Base-by-base conservation (phyloP, 768 basidiomycete species). In the Hericium coralloides region DNA sequence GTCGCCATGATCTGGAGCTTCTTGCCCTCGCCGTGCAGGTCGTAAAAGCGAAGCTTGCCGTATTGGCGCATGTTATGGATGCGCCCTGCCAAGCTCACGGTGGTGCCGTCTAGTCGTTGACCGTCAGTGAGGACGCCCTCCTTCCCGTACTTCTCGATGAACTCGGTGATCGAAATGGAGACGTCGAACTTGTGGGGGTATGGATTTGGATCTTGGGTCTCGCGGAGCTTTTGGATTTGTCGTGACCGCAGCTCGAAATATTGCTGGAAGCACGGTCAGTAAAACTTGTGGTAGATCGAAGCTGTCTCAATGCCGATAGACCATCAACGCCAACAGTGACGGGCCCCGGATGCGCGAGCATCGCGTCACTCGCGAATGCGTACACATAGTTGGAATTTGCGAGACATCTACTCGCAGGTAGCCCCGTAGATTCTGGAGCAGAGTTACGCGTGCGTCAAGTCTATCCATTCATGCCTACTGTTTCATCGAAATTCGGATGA, bases 181-280 rank as follows among this genome's bases (percentile, higher is more conserved):
- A 98, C 95, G 63, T 95, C 71, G 75, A 99, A 99, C 83, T 99
- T 99, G 85, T 99, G 97, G 7, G 97, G 97, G 76, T 98, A 99
- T 2, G 97, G 97, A 69, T 95, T 89, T 2, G 95, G 95, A 7
- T 80, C 71, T 69, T 88, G 87, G 26, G 89, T 88, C 67, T 85
- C 79, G 72, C 91, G 87, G 60, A 99, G 82, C 63, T 84, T 82
- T 60, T 84, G 81, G 65, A 99, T 93, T 64, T 90, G 85, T 50
- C 92, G 84, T 26, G 89, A 92, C 63, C 97, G 88, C 63, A 93
- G 74, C 67, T 98, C 94, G 68, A 87, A 95, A 78, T 98, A 99
- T 92, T 95, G 92, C 95, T 99, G 63, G 25, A 53, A 47, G 6
- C 23, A 2, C 10, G 18, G 49, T 23, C 17, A 58, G 15, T 22